Percentiles rank a stretch among this genome's conserved stretches.
These are phyloP conservation scores for Trametes pubescens DNA, from an alignment of 1,284 basidiomycete genomes.

Conservation along the genomic window DNA sequence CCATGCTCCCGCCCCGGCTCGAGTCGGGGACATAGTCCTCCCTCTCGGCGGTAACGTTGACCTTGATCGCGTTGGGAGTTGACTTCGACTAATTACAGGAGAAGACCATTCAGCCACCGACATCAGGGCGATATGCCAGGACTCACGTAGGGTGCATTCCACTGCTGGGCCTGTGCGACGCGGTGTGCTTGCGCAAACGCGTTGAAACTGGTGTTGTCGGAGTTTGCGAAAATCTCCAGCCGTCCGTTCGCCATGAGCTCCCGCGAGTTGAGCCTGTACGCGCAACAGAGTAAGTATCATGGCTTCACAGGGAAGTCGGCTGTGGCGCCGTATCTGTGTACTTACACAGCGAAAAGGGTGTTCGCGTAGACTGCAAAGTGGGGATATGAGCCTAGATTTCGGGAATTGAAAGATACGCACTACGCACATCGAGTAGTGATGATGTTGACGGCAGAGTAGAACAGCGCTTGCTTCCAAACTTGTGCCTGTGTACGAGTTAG, in stretches of 20 bases:
- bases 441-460: conserved; percentile 6
- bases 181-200: conserved; percentile 2
- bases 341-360: conserved; percentile 5
- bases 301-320: neutral
- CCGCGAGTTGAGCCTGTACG: conserved; percentile 4
- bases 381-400: neutral
- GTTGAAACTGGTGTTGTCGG: neutral
- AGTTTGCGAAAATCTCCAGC: conserved; percentile 1
- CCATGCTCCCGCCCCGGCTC: neutral
- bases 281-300: neutral
- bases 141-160: conserved; percentile 11
- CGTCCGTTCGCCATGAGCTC: conserved; percentile 8
- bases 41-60: conserved; percentile 1
- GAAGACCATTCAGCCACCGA: neutral
- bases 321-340: too few relatives aligned
- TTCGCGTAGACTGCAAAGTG: conserved; percentile 4
- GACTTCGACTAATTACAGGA: too few relatives aligned
- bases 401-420: too few relatives aligned
- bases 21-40: neutral
- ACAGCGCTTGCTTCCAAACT: neutral
- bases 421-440: conserved; percentile 1
- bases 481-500: neutral
- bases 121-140: neutral
- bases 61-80: neutral
- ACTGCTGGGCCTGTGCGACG: conserved; percentile 6